These are phyloP conservation scores for Nakaseomyces uthaithaninus DNA, from an alignment of 1,139 yeast species.

Conservation along the genomic window DNA sequence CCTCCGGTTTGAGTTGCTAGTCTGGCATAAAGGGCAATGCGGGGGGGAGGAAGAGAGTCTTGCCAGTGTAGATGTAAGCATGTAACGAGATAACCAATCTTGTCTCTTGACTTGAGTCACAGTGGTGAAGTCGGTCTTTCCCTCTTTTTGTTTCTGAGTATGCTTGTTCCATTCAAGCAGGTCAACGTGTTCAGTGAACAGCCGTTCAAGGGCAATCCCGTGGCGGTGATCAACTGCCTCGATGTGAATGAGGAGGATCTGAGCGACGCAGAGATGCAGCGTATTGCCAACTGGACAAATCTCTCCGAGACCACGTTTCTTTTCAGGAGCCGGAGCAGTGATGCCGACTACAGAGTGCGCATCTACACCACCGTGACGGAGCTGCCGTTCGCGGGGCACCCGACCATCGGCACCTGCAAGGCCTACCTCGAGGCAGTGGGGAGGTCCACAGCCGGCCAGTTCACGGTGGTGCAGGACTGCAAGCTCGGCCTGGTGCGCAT, in stretches of 20 bases:
- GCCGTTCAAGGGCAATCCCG: constrained; percentile 46
- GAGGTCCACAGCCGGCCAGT: constrained; percentile 17
- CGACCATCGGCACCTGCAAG: constrained; percentile 45
- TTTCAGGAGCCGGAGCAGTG: constrained; percentile 32
- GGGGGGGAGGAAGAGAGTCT: too few relatives aligned
- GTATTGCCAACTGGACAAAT: constrained; percentile 49
- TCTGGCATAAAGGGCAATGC: too few relatives aligned
- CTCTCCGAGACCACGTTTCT: constrained; percentile 50
- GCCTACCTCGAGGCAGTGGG: constrained; percentile 36
- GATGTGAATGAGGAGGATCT: constrained; percentile 18
- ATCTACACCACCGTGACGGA: constrained; percentile 42
- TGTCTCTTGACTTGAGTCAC: too few relatives aligned
- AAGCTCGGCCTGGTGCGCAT: constrained; percentile 38
- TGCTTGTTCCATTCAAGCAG: constrained; percentile 38
- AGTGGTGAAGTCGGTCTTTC: too few relatives aligned
- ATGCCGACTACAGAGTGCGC: constrained; percentile 41
- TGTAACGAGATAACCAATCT: too few relatives aligned
- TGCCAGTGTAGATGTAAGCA: too few relatives aligned
- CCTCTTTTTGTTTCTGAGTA: too few relatives aligned
- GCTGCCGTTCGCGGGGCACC: constrained; percentile 55
- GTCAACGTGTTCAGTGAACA: constrained; percentile 44
- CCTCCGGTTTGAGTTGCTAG: too few relatives aligned
- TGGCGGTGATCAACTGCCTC: constrained; percentile 38
- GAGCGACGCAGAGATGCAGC: constrained; percentile 36
- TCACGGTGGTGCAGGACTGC: constrained; percentile 38